A percentile compares a stretch with the other conserved stretches of the same genome.
Evolutionary conservation across 2,329 filamentous ascomycete species (phyloP).

Genomic region (Talaromyces albobiverticillius): DNA sequence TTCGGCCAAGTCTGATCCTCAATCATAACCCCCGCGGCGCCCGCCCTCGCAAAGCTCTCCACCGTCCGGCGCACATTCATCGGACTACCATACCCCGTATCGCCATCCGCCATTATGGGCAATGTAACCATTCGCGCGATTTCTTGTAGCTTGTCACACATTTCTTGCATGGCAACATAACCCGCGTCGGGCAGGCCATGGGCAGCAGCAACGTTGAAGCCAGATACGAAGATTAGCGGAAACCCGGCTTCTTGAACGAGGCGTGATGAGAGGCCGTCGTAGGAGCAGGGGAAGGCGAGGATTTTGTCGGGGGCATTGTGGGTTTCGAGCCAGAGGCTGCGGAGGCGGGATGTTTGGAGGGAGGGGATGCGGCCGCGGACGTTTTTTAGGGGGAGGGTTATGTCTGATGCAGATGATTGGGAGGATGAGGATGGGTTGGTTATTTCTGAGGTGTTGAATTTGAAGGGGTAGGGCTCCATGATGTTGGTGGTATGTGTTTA

Average conservation of each 20-base stretch:
- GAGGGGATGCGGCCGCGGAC: conserved; percentile 10
- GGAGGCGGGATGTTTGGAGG: conserved; percentile 19
- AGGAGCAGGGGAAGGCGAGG: conserved; percentile 42
- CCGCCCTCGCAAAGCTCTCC: conserved; percentile 43
- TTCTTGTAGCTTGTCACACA: conserved; percentile 47
- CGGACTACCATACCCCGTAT: conserved; percentile 49
- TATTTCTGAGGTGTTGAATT: conserved; percentile 4
- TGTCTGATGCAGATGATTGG: background rate
- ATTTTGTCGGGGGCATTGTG: conserved; percentile 43
- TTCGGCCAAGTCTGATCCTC: conserved; percentile 51
- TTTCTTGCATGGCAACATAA: conserved; percentile 49
- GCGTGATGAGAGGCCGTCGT: conserved; percentile 45
- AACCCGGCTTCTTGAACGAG: conserved; percentile 48
- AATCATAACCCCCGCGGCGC: conserved; percentile 51
- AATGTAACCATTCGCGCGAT: conserved; percentile 34
- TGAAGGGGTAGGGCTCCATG: conserved; percentile 14
- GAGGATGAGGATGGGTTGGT: background rate
- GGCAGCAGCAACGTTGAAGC: conserved; percentile 41
- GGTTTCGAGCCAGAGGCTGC: conserved; percentile 42
- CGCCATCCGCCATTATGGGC: conserved; percentile 55
- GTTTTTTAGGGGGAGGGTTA: conserved; percentile 6
- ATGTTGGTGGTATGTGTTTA: background rate
- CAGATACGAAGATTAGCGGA: conserved; percentile 45
- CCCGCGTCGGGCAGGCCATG: conserved; percentile 48
- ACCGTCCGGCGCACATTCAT: conserved; percentile 14